These are phyloP conservation scores for Penicillium canescens DNA, from an alignment of 495 filamentous ascomycete species.

Conservation along the genomic window DNA sequence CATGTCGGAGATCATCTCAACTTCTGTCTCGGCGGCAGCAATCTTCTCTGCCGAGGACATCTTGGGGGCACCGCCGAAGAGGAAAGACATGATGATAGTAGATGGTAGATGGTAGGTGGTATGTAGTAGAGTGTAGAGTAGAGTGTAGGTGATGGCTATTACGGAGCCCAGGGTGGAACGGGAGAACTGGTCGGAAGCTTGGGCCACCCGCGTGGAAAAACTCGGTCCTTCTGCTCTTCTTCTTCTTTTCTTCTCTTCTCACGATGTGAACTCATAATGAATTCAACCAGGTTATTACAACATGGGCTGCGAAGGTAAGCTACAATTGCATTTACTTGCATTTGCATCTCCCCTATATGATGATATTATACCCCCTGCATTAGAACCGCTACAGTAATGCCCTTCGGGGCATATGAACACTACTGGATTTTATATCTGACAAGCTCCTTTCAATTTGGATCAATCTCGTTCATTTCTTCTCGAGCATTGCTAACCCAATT, in stretches of 20 bases:
- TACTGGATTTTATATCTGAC: slow-evolving; percentile 28
- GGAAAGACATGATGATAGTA: slow-evolving; percentile 80
- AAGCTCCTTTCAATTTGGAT: slow-evolving; percentile 17
- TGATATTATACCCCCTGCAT: slow-evolving; percentile 48
- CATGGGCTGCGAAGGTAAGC: slow-evolving; percentile 43
- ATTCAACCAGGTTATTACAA: slow-evolving; percentile 32
- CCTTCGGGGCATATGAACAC: slow-evolving; percentile 41
- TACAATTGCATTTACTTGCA: not conserved
- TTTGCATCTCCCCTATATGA: slow-evolving; percentile 37
- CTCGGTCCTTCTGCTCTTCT: slow-evolving; percentile 25
- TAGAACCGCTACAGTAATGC: slow-evolving; percentile 97
- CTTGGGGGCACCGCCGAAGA: slow-evolving; percentile 82
- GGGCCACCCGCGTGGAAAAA: slow-evolving; percentile 26
- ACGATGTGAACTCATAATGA: slow-evolving; percentile 35
- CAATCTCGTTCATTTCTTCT: slow-evolving; percentile 5
- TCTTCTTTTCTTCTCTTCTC: slow-evolving; percentile 19
- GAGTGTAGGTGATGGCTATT: slow-evolving; percentile 1
- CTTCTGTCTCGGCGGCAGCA: slow-evolving; percentile 86
- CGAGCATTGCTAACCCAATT: slow-evolving; percentile 20
- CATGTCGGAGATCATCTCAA: slow-evolving; percentile 93
- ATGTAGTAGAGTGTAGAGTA: not conserved
- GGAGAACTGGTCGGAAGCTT: slow-evolving; percentile 30
- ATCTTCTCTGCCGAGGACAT: slow-evolving; percentile 95
- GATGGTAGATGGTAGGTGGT: not conserved
- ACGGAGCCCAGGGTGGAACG: not conserved